These are phyloP conservation scores for Orbilia oligospora DNA, from an alignment of 2,329 filamentous ascomycete species.

Conservation along the genomic window DNA sequence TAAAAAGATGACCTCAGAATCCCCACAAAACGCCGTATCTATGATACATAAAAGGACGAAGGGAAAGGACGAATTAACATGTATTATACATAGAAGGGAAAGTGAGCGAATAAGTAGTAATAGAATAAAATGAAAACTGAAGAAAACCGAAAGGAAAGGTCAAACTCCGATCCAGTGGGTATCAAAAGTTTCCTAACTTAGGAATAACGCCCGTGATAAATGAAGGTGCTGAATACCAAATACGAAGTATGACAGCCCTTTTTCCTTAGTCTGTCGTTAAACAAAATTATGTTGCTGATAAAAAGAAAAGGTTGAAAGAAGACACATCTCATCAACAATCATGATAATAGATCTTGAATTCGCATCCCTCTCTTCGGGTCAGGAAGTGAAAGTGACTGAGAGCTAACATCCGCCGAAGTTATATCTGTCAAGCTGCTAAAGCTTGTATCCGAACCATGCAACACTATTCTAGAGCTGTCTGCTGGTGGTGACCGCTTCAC, in stretches of 20 bases:
- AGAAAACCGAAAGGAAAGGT: conserved; percentile 10
- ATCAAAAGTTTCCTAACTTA: conserved; percentile 1
- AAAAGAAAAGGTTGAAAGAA: neutral
- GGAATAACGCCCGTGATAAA: conserved; percentile 16
- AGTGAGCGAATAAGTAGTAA: neutral
- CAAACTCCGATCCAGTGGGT: conserved; percentile 9
- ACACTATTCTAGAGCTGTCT: conserved; percentile 36
- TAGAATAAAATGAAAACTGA: neutral
- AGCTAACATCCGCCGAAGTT: conserved; percentile 17
- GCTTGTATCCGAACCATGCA: conserved; percentile 57
- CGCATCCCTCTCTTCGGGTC: conserved; percentile 49
- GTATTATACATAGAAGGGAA: conserved; percentile 30
- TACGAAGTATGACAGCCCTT: neutral
- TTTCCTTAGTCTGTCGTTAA: neutral
- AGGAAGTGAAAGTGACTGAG: conserved; percentile 26
- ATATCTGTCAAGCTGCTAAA: conserved; percentile 52
- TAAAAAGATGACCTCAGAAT: conserved; percentile 20
- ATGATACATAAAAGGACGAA: conserved; percentile 52
- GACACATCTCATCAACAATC: neutral
- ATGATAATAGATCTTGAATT: conserved; percentile 45
- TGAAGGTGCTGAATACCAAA: neutral
- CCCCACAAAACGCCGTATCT: conserved; percentile 46
- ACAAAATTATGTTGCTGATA: neutral
- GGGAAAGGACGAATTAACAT: conserved; percentile 19
- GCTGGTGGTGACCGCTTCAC: conserved; percentile 19